Percentiles rank a stretch among this genome's conserved stretches.
Conservation (phyloP, 305 asterid genomes). For the Rubia tinctorum region DNA sequence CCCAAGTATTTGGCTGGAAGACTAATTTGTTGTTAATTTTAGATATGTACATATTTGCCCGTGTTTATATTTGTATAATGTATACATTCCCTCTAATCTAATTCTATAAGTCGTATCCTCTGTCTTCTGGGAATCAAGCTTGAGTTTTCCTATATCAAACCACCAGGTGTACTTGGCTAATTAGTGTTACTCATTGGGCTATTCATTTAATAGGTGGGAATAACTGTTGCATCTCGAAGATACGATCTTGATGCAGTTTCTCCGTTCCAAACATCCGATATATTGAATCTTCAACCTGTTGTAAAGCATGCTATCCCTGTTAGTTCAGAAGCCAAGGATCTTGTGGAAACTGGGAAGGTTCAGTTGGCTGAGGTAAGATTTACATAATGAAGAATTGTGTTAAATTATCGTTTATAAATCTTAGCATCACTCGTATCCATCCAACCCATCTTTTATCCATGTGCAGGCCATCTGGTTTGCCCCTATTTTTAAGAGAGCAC, state of each 20-base stretch:
- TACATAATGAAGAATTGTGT: neutral
- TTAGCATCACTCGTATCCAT: too few species aligned
- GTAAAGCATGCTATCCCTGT: conserved; percentile 95
- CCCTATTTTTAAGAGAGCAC: too few species aligned
- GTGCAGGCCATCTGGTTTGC: too few species aligned
- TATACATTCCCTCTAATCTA: neutral
- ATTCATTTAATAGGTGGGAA: conserved; percentile 63
- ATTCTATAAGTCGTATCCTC: neutral
- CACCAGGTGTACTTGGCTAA: conserved; percentile 3
- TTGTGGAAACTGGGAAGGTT: conserved; percentile 90
- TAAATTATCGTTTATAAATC: neutral
- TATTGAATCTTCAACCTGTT: conserved; percentile 75
- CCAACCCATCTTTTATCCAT: too few species aligned
- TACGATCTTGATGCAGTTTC: conserved; percentile 64
- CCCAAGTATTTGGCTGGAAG: neutral
- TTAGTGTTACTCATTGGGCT: neutral
- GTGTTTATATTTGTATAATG: neutral
- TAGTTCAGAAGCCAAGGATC: conserved; percentile 92
- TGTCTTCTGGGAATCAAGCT: neutral
- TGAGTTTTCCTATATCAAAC: neutral
- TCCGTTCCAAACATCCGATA: conserved; percentile 85
- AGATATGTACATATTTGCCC: neutral
- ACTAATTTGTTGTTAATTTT: neutral
- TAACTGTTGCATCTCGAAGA: conserved; percentile 72
- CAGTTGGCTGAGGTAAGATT: conserved; percentile 85